These are phyloP conservation scores for Sicyos edulis DNA, from an alignment of 306 rosid genomes.

Conservation along the genomic window DNA sequence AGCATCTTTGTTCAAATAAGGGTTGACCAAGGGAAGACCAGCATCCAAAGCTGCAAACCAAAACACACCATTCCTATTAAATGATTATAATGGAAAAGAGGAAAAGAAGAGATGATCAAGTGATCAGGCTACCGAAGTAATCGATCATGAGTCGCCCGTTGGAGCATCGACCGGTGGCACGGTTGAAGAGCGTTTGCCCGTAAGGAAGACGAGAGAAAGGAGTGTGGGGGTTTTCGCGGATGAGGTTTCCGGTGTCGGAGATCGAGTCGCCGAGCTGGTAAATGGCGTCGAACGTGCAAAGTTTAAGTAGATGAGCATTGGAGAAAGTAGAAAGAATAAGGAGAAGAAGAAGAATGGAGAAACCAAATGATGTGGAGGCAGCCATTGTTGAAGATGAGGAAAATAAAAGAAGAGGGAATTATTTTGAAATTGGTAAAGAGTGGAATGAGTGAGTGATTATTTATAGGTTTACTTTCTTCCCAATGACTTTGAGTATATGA, in stretches of 20 bases:
- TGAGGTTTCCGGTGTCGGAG: conserved; percentile 19
- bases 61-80: no score
- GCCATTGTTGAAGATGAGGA: no score
- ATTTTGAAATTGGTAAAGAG: no score
- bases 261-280: conserved; percentile 20
- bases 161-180: conserved; percentile 20
- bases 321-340: no score
- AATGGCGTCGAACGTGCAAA: conserved; percentile 16
- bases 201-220: conserved; percentile 13
- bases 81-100: no score
- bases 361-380: no score
- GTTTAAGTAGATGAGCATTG: not conserved
- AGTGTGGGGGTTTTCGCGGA: not conserved
- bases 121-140: not conserved
- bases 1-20: conserved; percentile 11
- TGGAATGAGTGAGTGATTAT: no score
- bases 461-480: no score
- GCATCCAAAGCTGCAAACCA: conserved; percentile 1
- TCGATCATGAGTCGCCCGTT: conserved; percentile 24
- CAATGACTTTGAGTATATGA: no score
- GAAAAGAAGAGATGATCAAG: no score
- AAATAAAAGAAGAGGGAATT: no score
- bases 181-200: conserved; percentile 22
- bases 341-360: no score
- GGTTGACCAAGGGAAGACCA: conserved; percentile 23